Evolutionary conservation across 192 early-diverging fungal genomes (phyloP).

Genomic region (Podila horticola): DNA sequence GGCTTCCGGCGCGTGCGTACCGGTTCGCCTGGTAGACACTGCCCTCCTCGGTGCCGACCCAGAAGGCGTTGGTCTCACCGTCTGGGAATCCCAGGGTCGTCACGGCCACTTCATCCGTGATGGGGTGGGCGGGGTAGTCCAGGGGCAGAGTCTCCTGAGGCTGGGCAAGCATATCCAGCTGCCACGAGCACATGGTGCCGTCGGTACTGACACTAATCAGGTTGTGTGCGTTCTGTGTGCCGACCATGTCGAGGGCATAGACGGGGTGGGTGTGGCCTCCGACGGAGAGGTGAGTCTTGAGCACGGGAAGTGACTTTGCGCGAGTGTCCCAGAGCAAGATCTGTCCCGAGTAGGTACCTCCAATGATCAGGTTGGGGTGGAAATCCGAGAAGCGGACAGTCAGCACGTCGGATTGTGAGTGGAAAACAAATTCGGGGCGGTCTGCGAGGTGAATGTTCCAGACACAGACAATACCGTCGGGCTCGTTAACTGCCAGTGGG

Average conservation of each 20-base stretch:
- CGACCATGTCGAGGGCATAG: slow-evolving; percentile 88
- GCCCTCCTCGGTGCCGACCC: slow-evolving; percentile 97
- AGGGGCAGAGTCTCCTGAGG: slow-evolving; percentile 93
- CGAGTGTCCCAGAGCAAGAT: slow-evolving; percentile 98
- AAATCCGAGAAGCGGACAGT: slow-evolving; percentile 91
- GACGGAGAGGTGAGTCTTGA: slow-evolving; percentile 93
- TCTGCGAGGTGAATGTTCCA: slow-evolving; percentile 93
- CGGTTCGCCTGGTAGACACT: slow-evolving; percentile 94
- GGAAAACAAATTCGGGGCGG: slow-evolving; percentile 96
- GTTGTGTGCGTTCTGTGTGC: slow-evolving; percentile 95
- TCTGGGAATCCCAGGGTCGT: slow-evolving; percentile 92
- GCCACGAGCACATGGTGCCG: slow-evolving; percentile 96
- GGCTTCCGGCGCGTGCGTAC: slow-evolving; percentile 95
- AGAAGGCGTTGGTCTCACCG: slow-evolving; percentile 92
- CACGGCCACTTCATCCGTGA: slow-evolving; percentile 94
- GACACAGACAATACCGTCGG: slow-evolving; percentile 93
- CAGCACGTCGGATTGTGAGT: slow-evolving; percentile 92
- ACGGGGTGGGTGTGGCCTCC: slow-evolving; percentile 98
- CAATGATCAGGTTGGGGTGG: slow-evolving; percentile 92
- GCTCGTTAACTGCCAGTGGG: slow-evolving; percentile 83
- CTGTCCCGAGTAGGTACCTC: slow-evolving; percentile 98
- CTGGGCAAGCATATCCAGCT: slow-evolving; percentile 96
- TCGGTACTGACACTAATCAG: slow-evolving; percentile 95
- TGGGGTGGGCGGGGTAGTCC: slow-evolving; percentile 74
- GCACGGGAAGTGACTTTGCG: slow-evolving; percentile 87